These are phyloP conservation scores for Tagetes patula DNA, from an alignment of 129 eudicot species.

Conservation along the genomic window DNA sequence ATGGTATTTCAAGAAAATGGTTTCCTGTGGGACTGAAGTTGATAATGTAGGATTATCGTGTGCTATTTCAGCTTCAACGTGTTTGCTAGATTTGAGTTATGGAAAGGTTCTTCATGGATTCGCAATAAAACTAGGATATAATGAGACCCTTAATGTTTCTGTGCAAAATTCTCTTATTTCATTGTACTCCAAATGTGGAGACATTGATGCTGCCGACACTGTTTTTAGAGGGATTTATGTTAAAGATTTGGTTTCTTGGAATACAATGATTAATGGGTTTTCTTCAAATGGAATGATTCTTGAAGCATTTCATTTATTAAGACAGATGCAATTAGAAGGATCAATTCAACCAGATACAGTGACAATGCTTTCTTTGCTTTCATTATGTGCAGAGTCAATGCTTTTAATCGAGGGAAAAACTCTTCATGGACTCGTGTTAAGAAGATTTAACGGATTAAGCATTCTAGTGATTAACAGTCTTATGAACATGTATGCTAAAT, in stretches of 20 bases:
- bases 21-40: conserved; percentile 30
- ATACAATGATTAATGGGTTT: conserved; percentile 64
- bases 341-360: conserved; percentile 49
- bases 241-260: conserved; percentile 71
- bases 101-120: conserved; percentile 51
- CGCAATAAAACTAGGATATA: conserved; percentile 48
- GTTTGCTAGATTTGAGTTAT: conserved; percentile 39
- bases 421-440: conserved; percentile 45
- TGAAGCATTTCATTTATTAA: conserved; percentile 45
- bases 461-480: conserved; percentile 43
- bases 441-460: conserved; percentile 34
- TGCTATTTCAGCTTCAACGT: conserved; percentile 52
- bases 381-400: conserved; percentile 57
- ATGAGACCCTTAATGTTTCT: conserved; percentile 36
- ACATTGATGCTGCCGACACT: conserved; percentile 31
- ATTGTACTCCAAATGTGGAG: conserved; percentile 55
- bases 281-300: conserved; percentile 40
- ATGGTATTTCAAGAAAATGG: conserved; percentile 50
- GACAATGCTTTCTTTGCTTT: conserved; percentile 49
- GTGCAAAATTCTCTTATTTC: conserved; percentile 64
- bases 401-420: conserved; percentile 47
- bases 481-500: conserved; percentile 61
- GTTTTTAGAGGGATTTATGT: conserved; percentile 36
- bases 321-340: conserved; percentile 43
- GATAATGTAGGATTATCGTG: conserved; percentile 57